A percentile compares a stretch with the other conserved stretches of the same genome.
Evolutionary conservation across 306 rosid species (phyloP).

Genomic region (Inga oerstediana): DNA sequence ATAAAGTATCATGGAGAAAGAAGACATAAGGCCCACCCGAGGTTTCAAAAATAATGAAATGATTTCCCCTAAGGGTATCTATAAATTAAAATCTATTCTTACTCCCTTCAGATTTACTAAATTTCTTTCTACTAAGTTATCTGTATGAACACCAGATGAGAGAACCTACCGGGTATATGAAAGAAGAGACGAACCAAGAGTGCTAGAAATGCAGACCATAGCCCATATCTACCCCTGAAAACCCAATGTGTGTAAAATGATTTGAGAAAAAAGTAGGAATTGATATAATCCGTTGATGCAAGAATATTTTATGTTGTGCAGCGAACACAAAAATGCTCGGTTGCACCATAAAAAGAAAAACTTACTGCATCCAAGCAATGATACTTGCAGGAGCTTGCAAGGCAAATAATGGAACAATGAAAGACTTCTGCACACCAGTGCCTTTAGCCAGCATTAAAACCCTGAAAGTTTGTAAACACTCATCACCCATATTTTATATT

Average conservation of each 20-base stretch:
- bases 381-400: conserved; percentile 80
- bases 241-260: conserved; percentile 11
- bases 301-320: conserved; percentile 16
- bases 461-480: conserved; percentile 47
- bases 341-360: not conserved
- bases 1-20: conserved; percentile 12
- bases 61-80: conserved; percentile 7
- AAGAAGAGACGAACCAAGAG: conserved; percentile 83
- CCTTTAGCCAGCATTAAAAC: conserved; percentile 72
- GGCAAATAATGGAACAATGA: conserved; percentile 75
- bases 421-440: conserved; percentile 75
- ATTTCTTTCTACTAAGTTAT: not conserved
- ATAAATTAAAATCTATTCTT: not conserved
- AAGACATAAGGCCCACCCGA: conserved; percentile 9
- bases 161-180: conserved; percentile 64
- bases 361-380: conserved; percentile 79
- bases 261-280: not conserved
- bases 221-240: conserved; percentile 85
- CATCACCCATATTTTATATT: conserved; percentile 32
- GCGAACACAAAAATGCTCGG: not conserved
- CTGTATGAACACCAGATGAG: not conserved
- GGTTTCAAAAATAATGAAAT: conserved; percentile 9
- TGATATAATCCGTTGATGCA: not conserved
- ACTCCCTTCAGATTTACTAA: conserved; percentile 22
- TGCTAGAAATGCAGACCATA: conserved; percentile 86